Evolutionary conservation across 495 filamentous ascomycete species (phyloP).

Genomic region (Tetracladium marchalianum): DNA sequence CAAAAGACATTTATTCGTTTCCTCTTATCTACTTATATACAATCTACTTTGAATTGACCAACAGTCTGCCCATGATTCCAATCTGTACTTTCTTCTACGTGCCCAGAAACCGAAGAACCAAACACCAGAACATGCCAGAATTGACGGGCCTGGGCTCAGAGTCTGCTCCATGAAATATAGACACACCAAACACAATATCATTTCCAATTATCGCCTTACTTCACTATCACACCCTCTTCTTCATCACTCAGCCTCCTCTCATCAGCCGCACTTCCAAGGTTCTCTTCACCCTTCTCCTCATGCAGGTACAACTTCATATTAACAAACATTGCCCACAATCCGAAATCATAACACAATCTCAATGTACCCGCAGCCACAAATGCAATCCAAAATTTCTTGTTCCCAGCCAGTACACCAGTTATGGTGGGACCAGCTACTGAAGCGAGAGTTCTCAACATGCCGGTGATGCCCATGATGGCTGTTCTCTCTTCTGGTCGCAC

Average conservation of each 20-base stretch:
- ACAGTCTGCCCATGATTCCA: too few relatives aligned
- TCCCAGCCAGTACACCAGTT: slow-evolving; percentile 57
- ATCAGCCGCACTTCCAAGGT: slow-evolving; percentile 5
- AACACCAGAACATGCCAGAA: too few relatives aligned
- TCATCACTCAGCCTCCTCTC: slow-evolving; percentile 22
- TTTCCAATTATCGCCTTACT: too few relatives aligned
- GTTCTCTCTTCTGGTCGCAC: slow-evolving; percentile 67
- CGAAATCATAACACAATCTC: slow-evolving; percentile 63
- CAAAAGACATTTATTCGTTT: too few relatives aligned
- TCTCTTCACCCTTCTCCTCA: slow-evolving; percentile 10
- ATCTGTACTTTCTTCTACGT: too few relatives aligned
- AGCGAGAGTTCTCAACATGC: slow-evolving; percentile 55
- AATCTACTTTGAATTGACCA: too few relatives aligned
- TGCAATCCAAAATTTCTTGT: slow-evolving; percentile 55
- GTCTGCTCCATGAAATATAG: too few relatives aligned
- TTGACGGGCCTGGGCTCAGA: too few relatives aligned
- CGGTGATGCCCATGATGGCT: slow-evolving; percentile 62
- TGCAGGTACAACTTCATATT: slow-evolving; percentile 25
- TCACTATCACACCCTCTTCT: slow-evolving; percentile 16
- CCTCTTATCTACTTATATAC: too few relatives aligned
- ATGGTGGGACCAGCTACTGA: slow-evolving; percentile 54
- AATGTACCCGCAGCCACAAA: slow-evolving; percentile 63
- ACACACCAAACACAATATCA: too few relatives aligned
- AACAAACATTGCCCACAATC: slow-evolving; percentile 56
- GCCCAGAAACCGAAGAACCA: too few relatives aligned